phyloP scores from a whole-genome alignment of 2,329 filamentous ascomycete genomes.

The Seiridium cupressi region DNA sequence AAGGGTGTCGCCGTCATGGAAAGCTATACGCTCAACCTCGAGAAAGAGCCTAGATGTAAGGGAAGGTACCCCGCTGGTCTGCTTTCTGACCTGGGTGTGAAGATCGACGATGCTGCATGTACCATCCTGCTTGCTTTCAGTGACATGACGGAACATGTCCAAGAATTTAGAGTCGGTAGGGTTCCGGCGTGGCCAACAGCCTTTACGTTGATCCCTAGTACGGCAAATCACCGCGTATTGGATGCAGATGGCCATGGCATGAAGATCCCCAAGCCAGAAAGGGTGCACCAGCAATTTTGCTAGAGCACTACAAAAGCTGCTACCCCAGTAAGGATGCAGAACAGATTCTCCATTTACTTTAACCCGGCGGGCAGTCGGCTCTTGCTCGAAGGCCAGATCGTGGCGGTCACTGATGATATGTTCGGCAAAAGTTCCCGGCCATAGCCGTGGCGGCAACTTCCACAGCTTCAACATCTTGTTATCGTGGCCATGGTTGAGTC shows the following conservation, averaged over 20 bases:
- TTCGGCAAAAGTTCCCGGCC: not conserved
- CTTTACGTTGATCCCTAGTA: not conserved
- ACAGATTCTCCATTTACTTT: not conserved
- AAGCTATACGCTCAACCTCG: not conserved
- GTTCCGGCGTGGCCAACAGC: not conserved
- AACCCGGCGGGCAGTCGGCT: not conserved
- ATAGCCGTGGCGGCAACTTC: not conserved
- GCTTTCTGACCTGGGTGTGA: not conserved
- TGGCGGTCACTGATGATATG: not conserved
- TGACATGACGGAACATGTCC: not conserved
- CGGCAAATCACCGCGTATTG: not conserved
- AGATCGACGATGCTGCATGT: not conserved
- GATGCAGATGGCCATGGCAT: not conserved
- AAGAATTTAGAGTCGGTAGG: not conserved
- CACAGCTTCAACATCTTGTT: not conserved
- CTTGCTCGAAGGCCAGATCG: not conserved
- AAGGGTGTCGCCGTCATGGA: not conserved
- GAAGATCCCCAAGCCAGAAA: not conserved
- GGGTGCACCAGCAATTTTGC: not conserved
- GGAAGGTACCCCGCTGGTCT: not conserved
- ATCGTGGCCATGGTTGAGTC: not conserved
- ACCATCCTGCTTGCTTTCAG: not conserved
- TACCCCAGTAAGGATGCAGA: not conserved
- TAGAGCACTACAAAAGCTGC: not conserved
- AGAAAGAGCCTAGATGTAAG: not conserved